Evolutionary conservation across 768 basidiomycete species (phyloP).

Genomic region (Amanita fuliginea): DNA sequence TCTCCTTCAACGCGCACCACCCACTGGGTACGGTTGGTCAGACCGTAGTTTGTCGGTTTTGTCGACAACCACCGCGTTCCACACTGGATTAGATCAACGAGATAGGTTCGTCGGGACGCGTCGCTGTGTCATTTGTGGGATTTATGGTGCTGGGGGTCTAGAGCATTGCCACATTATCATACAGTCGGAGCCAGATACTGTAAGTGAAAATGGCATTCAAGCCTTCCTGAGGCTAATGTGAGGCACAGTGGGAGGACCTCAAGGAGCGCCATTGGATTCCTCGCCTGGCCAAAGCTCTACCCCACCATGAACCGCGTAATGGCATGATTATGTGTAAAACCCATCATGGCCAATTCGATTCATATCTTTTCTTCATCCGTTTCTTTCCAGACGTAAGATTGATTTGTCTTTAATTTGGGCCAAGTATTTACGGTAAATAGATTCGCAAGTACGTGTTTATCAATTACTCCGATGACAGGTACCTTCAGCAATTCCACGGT

Average conservation of each 20-base stretch:
- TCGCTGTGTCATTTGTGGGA: slow-evolving; percentile 2
- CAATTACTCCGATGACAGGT: slow-evolving; percentile 12
- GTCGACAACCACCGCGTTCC: slow-evolving; percentile 1
- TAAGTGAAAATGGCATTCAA: neutral
- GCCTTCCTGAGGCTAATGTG: neutral
- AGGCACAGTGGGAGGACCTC: slow-evolving; percentile 1
- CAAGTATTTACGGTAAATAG: slow-evolving; percentile 12
- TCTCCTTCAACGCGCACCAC: neutral
- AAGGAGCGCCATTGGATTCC: neutral
- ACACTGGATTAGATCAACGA: slow-evolving; percentile 3
- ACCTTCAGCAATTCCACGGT: slow-evolving; percentile 17
- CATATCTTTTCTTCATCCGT: slow-evolving; percentile 1
- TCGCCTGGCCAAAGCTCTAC: neutral
- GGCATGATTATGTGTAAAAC: neutral
- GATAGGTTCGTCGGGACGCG: neutral
- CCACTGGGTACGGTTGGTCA: slow-evolving; percentile 1
- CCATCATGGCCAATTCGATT: neutral
- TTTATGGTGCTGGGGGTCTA: neutral
- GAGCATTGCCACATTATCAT: slow-evolving; percentile 2
- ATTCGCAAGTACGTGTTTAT: slow-evolving; percentile 17
- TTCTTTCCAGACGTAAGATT: neutral
- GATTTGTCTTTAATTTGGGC: slow-evolving; percentile 1
- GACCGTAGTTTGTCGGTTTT: neutral
- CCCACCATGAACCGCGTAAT: neutral
- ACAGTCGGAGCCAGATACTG: neutral